Evolutionary conservation across 2,329 filamentous ascomycete species (phyloP).

Genomic region (Verticillium isaacii): DNA sequence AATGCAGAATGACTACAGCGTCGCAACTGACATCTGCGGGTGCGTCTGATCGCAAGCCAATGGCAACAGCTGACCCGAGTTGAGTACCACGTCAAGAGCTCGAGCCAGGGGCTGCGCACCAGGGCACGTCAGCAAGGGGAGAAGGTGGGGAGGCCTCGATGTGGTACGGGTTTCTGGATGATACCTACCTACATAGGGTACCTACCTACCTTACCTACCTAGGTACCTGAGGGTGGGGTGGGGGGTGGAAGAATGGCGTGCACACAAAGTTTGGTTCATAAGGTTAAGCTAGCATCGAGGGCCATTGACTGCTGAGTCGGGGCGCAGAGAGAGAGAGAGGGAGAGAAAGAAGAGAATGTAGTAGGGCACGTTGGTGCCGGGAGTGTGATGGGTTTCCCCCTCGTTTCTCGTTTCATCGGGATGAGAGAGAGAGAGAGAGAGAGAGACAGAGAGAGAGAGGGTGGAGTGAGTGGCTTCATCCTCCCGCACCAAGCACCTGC

Average conservation of each 20-base stretch:
- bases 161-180: no score
- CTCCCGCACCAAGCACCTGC: no score
- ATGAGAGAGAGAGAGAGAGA: no score
- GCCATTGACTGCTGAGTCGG: neutral
- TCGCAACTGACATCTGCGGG: neutral
- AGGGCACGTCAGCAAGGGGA: neutral
- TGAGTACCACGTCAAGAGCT: neutral
- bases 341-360: no score
- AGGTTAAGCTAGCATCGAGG: neutral
- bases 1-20: neutral
- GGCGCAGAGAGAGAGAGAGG: neutral
- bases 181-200: no score
- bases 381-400: no score
- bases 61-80: neutral
- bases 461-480: no score
- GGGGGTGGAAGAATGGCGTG: neutral
- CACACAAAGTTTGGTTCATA: neutral
- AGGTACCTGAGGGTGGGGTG: no score
- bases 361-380: no score
- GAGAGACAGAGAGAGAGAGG: no score
- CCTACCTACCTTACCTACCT: no score
- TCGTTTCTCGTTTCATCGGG: no score
- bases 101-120: neutral
- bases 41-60: neutral
- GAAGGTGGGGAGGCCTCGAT: neutral